These are phyloP conservation scores for Scedosporium apiospermum DNA, from an alignment of 2,329 filamentous ascomycete species.

Conservation along the genomic window DNA sequence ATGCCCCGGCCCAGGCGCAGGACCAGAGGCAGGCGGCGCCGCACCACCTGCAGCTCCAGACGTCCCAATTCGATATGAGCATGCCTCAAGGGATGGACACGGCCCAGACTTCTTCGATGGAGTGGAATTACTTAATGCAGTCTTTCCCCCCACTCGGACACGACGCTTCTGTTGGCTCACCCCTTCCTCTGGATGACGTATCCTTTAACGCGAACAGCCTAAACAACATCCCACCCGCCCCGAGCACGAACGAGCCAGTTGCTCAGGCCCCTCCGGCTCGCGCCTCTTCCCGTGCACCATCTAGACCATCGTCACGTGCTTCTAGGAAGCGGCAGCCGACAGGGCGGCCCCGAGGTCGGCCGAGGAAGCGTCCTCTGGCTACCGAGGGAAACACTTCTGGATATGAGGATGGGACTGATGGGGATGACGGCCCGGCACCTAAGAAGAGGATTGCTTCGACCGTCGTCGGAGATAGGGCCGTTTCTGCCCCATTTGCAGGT, in stretches of 20 bases:
- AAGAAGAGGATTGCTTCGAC: slow-evolving; percentile 73
- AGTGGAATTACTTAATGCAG: slow-evolving; percentile 72
- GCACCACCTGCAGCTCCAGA: slow-evolving; percentile 12
- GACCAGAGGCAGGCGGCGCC: slow-evolving; percentile 12
- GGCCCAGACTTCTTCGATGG: slow-evolving; percentile 44
- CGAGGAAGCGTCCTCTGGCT: slow-evolving; percentile 38
- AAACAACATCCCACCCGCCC: background rate
- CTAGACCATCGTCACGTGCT: slow-evolving; percentile 51
- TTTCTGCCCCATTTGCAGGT: slow-evolving; percentile 60
- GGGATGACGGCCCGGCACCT: slow-evolving; percentile 38
- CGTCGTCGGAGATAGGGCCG: slow-evolving; percentile 56
- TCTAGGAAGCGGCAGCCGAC: slow-evolving; percentile 41
- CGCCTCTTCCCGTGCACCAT: slow-evolving; percentile 21
- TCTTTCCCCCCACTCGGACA: slow-evolving; percentile 50
- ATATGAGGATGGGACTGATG: slow-evolving; percentile 57
- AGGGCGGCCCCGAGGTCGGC: slow-evolving; percentile 45
- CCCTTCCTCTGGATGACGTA: slow-evolving; percentile 1
- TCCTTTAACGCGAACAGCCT: background rate
- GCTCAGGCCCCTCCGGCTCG: background rate
- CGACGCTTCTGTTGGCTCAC: background rate
- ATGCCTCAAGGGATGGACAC: slow-evolving; percentile 18
- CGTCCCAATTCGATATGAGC: slow-evolving; percentile 1
- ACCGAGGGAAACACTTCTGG: slow-evolving; percentile 58
- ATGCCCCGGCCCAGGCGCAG: background rate
- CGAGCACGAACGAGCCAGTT: background rate